Evolutionary conservation across 306 rosid genomes (phyloP).

Genomic region (Aeschynomene evenia): DNA sequence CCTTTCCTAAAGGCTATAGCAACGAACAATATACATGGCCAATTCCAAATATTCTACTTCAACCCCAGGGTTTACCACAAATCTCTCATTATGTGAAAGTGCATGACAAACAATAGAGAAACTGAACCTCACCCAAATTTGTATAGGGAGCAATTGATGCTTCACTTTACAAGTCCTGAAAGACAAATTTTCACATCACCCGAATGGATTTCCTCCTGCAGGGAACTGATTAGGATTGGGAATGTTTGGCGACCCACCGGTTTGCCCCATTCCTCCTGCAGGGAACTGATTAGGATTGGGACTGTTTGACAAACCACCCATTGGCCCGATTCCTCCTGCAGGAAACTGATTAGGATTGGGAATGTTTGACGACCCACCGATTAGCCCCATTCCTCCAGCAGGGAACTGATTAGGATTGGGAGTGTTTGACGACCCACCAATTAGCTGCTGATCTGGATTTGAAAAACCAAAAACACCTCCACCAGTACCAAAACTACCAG

Average conservation of each 20-base stretch:
- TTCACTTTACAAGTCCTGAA: constrained; percentile 33
- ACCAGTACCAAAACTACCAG: constrained; percentile 41
- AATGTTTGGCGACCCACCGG: no score
- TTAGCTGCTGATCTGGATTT: constrained; percentile 58
- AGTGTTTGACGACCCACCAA: constrained; percentile 52
- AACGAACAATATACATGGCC: constrained; percentile 48
- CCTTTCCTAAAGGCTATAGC: constrained; percentile 27
- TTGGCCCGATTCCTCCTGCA: no score
- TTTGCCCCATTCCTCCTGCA: no score
- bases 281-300: constrained; percentile 50
- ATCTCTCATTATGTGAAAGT: constrained; percentile 29
- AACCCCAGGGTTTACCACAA: constrained; percentile 29
- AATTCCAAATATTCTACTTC: constrained; percentile 33
- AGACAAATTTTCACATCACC: constrained; percentile 37
- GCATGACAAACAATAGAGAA: constrained; percentile 25
- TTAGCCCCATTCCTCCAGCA: constrained; percentile 56
- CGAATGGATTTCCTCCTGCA: constrained; percentile 82
- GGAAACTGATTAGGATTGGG: constrained; percentile 50
- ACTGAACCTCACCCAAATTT: constrained; percentile 51
- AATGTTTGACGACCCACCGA: constrained; percentile 51
- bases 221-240: no score
- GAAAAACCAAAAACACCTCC: constrained; percentile 56
- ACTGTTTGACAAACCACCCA: constrained; percentile 51
- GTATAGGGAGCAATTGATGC: constrained; percentile 52
- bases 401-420: constrained; percentile 55